A percentile compares a stretch with the other conserved stretches of the same genome.
Conservation (phyloP, 2,329 filamentous ascomycete genomes). For the Aspergillus sp. region DNA sequence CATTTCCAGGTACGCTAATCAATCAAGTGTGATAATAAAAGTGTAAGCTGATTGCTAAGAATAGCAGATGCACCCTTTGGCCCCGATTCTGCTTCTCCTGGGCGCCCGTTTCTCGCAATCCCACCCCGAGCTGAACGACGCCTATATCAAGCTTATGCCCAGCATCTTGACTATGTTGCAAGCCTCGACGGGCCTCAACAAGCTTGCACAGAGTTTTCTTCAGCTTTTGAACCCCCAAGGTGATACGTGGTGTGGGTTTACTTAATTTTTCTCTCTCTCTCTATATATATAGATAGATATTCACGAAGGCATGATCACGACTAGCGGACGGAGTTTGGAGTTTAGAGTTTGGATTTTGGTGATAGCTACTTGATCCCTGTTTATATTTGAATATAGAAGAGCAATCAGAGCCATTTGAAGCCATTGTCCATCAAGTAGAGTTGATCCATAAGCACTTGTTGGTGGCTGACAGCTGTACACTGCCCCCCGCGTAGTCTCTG, state of each 20-base stretch:
- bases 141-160: neutral
- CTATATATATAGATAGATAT: neutral
- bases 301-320: neutral
- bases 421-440: too few species aligned
- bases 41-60: neutral
- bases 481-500: too few species aligned
- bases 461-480: too few species aligned
- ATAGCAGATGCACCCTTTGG: neutral
- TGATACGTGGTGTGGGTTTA: neutral
- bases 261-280: neutral
- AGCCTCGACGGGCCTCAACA: neutral
- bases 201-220: neutral
- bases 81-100: neutral
- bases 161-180: neutral
- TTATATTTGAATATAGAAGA: too few species aligned
- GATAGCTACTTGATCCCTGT: too few species aligned
- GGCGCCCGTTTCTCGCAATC: neutral
- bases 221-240: neutral
- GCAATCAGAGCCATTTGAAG: too few species aligned
- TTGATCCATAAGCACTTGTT: too few species aligned
- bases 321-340: too few species aligned
- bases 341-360: too few species aligned
- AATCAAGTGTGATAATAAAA: too few species aligned
- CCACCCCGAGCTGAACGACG: neutral
- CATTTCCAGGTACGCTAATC: constrained; percentile 10